phyloP scores from a whole-genome alignment of 2,329 filamentous ascomycete genomes.

The Elsinoe arachidis region DNA sequence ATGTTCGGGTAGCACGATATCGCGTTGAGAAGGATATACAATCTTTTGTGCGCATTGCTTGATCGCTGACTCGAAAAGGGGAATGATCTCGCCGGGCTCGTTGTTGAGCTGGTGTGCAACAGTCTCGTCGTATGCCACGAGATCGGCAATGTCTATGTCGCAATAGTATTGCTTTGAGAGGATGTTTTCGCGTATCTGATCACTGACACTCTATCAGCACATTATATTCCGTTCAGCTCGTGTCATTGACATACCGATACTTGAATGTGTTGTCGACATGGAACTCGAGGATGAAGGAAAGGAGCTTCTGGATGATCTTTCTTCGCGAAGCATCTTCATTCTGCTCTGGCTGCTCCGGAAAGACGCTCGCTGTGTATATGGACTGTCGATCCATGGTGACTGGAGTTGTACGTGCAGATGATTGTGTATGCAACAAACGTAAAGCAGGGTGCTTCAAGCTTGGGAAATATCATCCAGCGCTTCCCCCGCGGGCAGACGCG shows the following conservation, averaged over 20 bases:
- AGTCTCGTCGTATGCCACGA: conserved; percentile 95
- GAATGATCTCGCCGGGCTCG: conserved; percentile 86
- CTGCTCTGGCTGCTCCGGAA: conserved; percentile 38
- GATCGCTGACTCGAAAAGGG: conserved; percentile 82
- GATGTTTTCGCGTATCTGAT: conserved; percentile 91
- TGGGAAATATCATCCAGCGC: not conserved
- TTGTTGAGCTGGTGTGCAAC: conserved; percentile 81
- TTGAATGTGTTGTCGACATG: conserved; percentile 89
- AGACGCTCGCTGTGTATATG: conserved; percentile 76
- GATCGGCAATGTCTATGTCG: conserved; percentile 88
- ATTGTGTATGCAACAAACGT: not conserved
- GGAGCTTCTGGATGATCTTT: conserved; percentile 66
- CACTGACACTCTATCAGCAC: conserved; percentile 49
- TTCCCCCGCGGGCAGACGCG: conserved; percentile 1
- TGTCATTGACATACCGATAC: conserved; percentile 58
- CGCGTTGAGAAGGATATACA: conserved; percentile 67
- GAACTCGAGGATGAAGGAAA: conserved; percentile 89
- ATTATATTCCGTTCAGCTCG: not conserved
- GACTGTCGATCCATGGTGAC: conserved; percentile 73
- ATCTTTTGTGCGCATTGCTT: conserved; percentile 89
- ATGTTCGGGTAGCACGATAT: conserved; percentile 71
- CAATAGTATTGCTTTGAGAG: conserved; percentile 91
- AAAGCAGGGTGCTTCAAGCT: not conserved
- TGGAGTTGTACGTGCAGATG: not conserved
- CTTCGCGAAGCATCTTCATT: conserved; percentile 28